Conservation (phyloP, 2,329 filamentous ascomycete genomes). For the Fusarium chlamydosporum region DNA sequence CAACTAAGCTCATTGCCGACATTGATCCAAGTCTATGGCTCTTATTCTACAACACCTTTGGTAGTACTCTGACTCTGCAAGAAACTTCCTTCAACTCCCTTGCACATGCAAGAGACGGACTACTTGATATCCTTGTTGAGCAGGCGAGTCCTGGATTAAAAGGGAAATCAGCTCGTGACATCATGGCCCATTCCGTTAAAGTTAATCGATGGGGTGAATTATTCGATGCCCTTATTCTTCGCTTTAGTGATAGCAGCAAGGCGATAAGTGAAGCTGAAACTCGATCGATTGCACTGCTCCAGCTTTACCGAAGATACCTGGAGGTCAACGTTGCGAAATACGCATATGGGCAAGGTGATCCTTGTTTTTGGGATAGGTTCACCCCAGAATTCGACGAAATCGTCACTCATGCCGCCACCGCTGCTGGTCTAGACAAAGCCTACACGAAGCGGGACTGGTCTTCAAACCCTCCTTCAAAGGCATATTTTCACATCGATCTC, state of each 20-base stretch:
- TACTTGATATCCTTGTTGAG: conserved; percentile 26
- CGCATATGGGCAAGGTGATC: conserved; percentile 16
- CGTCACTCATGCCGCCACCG: not conserved
- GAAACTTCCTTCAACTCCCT: conserved; percentile 12
- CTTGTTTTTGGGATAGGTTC: conserved; percentile 37
- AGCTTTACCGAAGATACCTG: conserved; percentile 26
- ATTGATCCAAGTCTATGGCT: conserved; percentile 1
- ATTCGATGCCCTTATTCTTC: conserved; percentile 10
- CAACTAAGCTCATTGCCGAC: conserved; percentile 23
- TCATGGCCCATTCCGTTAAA: conserved; percentile 6
- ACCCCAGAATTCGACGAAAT: conserved; percentile 19
- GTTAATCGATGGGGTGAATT: conserved; percentile 17
- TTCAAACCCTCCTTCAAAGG: not conserved
- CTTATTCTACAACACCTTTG: conserved; percentile 8
- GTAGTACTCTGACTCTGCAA: rapidly evolving
- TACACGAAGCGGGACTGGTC: not conserved
- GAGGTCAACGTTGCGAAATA: conserved; percentile 34
- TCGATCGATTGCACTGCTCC: conserved; percentile 23
- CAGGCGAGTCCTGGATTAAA: conserved; percentile 29
- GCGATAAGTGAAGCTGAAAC: not conserved
- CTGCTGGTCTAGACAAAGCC: conserved; percentile 2
- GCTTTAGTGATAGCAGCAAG: not conserved
- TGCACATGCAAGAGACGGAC: conserved; percentile 12
- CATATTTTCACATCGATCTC: conserved; percentile 32
- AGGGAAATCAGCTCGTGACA: conserved; percentile 6